Percentiles rank a stretch among this genome's conserved stretches.
Evolutionary conservation across 2,329 filamentous ascomycete species (phyloP).

Genomic region (Venturia carpophila): DNA sequence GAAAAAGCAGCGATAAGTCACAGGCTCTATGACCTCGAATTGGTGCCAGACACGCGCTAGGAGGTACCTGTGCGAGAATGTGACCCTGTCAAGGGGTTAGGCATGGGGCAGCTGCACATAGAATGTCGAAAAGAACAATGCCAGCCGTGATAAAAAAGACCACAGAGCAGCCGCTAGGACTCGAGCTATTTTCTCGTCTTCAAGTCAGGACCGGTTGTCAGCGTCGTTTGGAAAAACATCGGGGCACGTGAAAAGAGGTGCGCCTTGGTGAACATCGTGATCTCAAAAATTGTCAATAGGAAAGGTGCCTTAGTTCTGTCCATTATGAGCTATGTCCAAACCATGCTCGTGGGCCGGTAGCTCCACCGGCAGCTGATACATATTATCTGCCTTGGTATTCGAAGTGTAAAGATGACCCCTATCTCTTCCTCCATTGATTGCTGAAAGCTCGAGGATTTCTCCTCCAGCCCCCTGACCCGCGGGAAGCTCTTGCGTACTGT

Average conservation of each 20-base stretch:
- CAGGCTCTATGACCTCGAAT: not conserved
- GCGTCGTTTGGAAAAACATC: too few relatives aligned
- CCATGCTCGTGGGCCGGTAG: not conserved
- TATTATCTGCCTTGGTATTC: not conserved
- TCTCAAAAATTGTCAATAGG: not conserved
- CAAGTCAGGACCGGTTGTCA: too few relatives aligned
- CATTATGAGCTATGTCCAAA: not conserved
- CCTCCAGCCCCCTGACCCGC: not conserved
- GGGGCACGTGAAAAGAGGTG: not conserved
- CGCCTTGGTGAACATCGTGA: not conserved
- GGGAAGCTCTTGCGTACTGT: not conserved
- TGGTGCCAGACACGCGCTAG: not conserved
- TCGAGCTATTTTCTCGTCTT: too few relatives aligned
- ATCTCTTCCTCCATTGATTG: constrained; percentile 2
- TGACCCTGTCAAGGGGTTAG: too few relatives aligned
- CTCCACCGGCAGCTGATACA: not conserved
- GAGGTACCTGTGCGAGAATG: too few relatives aligned
- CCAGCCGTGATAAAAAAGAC: too few relatives aligned
- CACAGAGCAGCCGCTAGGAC: too few relatives aligned
- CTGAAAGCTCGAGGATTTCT: constrained; percentile 2
- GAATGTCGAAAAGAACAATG: too few relatives aligned
- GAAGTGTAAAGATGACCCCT: not conserved
- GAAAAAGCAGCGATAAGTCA: not conserved
- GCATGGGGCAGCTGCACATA: too few relatives aligned
- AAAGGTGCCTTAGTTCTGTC: not conserved